Conservation (phyloP, 139 green algal species). For the Haematococcus lacustris region DNA sequence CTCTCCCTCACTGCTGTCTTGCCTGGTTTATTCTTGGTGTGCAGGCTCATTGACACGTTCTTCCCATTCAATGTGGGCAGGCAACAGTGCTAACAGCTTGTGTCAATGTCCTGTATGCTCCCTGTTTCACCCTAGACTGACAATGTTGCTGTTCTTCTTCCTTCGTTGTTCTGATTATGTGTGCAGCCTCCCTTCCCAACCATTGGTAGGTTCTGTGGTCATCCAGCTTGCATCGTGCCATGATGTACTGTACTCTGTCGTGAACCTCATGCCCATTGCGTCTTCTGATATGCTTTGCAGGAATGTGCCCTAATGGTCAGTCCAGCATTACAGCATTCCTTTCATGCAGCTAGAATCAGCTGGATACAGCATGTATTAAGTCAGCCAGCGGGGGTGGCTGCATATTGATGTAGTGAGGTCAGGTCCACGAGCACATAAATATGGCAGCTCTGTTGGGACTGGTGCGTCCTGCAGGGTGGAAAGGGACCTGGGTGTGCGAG, state of each 20-base stretch:
- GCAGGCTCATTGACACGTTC: constrained; percentile 36
- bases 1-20: not conserved
- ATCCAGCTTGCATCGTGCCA: not conserved
- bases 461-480: constrained; percentile 40
- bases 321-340: no score
- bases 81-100: no score
- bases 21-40: not conserved
- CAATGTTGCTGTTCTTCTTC: no score
- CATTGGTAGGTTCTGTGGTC: constrained; percentile 22
- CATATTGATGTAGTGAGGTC: no score
- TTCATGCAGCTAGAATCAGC: no score
- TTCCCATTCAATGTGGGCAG: constrained; percentile 36
- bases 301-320: constrained; percentile 41
- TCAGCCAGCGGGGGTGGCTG: no score
- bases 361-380: no score
- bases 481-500: constrained; percentile 44
- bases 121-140: not conserved
- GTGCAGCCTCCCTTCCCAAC: constrained; percentile 36
- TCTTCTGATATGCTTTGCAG: no score
- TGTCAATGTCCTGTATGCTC: no score
- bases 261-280: no score
- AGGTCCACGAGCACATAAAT: no score
- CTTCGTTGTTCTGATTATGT: not conserved
- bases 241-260: not conserved
- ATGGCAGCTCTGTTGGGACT: no score